phyloP scores from a whole-genome alignment of 2,329 filamentous ascomycete genomes.

The Ceratocystiopsis sp. region DNA sequence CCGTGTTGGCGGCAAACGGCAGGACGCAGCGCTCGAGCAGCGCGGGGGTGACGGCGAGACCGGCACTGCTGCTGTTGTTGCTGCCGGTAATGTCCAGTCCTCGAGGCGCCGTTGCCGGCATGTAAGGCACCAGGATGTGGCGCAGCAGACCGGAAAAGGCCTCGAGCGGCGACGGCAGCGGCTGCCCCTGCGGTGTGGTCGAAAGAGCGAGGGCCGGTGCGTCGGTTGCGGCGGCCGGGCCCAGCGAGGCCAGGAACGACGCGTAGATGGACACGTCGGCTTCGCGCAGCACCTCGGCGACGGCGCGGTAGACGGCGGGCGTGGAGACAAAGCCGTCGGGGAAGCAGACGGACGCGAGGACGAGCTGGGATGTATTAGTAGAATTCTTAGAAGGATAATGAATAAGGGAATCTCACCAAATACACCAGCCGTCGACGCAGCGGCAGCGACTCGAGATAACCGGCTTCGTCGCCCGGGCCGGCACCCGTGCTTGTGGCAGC shows the following conservation, averaged over 20 bases:
- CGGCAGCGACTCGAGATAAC: constrained; percentile 31
- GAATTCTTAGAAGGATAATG: not conserved
- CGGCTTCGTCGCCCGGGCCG: not conserved
- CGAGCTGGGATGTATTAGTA: constrained; percentile 18
- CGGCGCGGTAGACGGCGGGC: constrained; percentile 40
- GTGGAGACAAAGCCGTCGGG: constrained; percentile 22
- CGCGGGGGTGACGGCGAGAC: constrained; percentile 19
- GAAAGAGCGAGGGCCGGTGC: not conserved
- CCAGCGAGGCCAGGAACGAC: constrained; percentile 24
- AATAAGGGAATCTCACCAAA: constrained; percentile 22
- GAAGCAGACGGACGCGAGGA: constrained; percentile 29
- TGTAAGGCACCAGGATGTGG: constrained; percentile 25
- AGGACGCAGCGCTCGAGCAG: constrained; percentile 45
- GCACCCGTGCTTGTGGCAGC: constrained; percentile 16
- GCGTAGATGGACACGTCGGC: constrained; percentile 41
- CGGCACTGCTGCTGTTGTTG: constrained; percentile 12
- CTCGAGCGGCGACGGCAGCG: constrained; percentile 9
- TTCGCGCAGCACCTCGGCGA: constrained; percentile 36
- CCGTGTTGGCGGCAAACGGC: constrained; percentile 44
- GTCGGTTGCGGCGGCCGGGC: not conserved
- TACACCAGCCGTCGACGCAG: constrained; percentile 47
- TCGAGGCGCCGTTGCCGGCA: constrained; percentile 25
- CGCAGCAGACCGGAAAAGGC: constrained; percentile 28
- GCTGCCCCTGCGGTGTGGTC: no score
- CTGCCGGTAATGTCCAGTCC: constrained; percentile 21